Conservation (phyloP, 2,329 filamentous ascomycete genomes). For the Penicillium fuscoglaucum region DNA sequence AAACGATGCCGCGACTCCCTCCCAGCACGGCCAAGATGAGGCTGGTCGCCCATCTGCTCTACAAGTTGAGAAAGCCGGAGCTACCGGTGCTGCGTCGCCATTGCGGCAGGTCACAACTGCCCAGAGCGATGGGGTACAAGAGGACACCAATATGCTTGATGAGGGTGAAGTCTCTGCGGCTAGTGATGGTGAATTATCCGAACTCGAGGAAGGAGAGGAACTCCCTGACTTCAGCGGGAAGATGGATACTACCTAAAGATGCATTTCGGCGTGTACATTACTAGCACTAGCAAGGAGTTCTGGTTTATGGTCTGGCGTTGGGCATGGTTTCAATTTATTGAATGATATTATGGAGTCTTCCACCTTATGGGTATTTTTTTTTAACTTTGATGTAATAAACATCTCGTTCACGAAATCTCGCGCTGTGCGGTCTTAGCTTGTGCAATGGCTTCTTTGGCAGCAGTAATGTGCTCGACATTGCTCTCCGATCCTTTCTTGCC, state of each 20-base stretch:
- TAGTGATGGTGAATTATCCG: conserved; percentile 37
- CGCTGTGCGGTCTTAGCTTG: conserved; percentile 41
- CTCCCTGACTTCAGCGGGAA: conserved; percentile 54
- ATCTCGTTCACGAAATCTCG: conserved; percentile 36
- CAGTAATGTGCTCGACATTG: conserved; percentile 44
- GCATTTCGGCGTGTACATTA: conserved; percentile 22
- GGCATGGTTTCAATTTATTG: conserved; percentile 22
- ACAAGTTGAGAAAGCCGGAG: conserved; percentile 35
- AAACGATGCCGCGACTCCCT: conserved; percentile 46
- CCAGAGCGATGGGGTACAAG: conserved; percentile 45
- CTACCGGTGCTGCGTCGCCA: conserved; percentile 38
- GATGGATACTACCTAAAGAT: conserved; percentile 62
- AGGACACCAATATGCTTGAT: conserved; percentile 63
- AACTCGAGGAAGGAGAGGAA: conserved; percentile 53
- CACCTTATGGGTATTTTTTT: conserved; percentile 13
- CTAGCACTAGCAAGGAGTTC: conserved; percentile 33
- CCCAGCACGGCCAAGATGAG: conserved; percentile 38
- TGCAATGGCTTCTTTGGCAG: conserved; percentile 45
- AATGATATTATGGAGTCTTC: conserved; percentile 15
- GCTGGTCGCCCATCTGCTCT: conserved; percentile 26
- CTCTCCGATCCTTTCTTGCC: conserved; percentile 42
- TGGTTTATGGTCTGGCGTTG: conserved; percentile 24
- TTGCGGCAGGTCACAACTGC: conserved; percentile 39
- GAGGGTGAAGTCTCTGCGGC: conserved; percentile 44
- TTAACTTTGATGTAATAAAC: neutral